A percentile compares a stretch with the other conserved stretches of the same genome.
phyloP scores from a whole-genome alignment of 2,329 filamentous ascomycete species.

The Sporothrix schenckii region DNA sequence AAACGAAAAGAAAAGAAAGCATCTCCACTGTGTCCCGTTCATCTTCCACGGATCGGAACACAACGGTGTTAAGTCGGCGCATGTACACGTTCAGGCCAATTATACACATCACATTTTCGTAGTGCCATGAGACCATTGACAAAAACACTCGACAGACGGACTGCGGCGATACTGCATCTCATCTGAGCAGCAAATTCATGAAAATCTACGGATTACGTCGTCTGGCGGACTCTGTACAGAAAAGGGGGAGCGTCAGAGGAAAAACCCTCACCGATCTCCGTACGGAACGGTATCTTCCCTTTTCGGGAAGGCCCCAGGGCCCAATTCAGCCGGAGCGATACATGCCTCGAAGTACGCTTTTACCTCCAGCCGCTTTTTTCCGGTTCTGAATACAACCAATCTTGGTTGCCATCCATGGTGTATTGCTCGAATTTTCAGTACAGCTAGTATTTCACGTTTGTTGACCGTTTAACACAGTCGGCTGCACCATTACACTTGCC shows the following conservation, averaged over 20 bases:
- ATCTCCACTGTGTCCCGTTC: too few relatives aligned
- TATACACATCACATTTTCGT: too few relatives aligned
- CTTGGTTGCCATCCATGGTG: too few relatives aligned
- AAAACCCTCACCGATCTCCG: background rate
- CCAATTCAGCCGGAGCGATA: background rate
- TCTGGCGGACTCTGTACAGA: background rate
- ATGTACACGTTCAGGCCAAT: background rate
- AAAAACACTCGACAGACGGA: background rate
- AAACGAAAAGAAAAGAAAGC: too few relatives aligned
- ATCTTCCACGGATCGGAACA: too few relatives aligned
- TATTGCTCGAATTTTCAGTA: background rate
- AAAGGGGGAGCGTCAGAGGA: background rate
- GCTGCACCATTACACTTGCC: too few relatives aligned
- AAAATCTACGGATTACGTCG: too few relatives aligned
- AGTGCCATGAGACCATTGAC: background rate
- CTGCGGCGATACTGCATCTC: slow-evolving; percentile 1
- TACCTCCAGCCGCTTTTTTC: too few relatives aligned
- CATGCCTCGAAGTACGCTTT: background rate
- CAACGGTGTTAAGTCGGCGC: background rate
- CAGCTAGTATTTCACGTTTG: too few relatives aligned
- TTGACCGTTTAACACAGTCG: too few relatives aligned
- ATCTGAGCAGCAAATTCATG: background rate
- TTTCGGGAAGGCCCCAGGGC: background rate
- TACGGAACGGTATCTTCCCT: slow-evolving; percentile 9
- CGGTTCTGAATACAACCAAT: too few relatives aligned